Conservation (phyloP, 164 flowering plant species). For the Macadamia integrifolia region DNA sequence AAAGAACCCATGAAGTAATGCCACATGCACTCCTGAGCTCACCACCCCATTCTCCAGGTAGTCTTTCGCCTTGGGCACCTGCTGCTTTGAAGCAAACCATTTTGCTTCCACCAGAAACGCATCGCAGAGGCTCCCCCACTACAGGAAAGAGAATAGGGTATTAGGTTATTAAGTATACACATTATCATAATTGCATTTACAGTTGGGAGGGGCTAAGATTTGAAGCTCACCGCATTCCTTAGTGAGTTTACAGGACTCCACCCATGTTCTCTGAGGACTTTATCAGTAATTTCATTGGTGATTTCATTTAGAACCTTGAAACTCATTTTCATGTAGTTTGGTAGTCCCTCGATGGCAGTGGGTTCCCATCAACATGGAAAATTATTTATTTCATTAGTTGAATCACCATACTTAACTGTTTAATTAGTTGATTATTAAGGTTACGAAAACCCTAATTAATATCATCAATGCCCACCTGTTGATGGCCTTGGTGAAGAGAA, state of each 20-base stretch:
- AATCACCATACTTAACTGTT: too few species aligned
- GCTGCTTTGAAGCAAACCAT: conserved; percentile 34
- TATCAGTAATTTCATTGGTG: conserved; percentile 23
- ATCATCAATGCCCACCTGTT: conserved; percentile 3
- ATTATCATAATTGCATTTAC: too few species aligned
- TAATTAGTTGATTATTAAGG: too few species aligned
- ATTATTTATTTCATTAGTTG: neutral
- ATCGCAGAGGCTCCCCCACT: conserved; percentile 46
- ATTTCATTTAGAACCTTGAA: conserved; percentile 23
- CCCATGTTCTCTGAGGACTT: conserved; percentile 7
- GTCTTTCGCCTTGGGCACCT: conserved; percentile 31
- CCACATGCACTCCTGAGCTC: conserved; percentile 44
- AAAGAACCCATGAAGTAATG: conserved; percentile 37
- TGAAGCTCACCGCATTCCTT: conserved; percentile 23
- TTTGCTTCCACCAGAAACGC: conserved; percentile 52
- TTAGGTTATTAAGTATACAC: conserved; percentile 10
- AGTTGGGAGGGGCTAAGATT: too few species aligned
- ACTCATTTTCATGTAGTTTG: conserved; percentile 32
- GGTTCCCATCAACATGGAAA: conserved; percentile 33
- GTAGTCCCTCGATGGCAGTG: conserved; percentile 18
- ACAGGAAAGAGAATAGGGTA: conserved; percentile 36
- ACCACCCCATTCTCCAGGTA: conserved; percentile 29
- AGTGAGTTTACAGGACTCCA: conserved; percentile 35
- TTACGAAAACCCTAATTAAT: too few species aligned
- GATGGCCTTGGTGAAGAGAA: conserved; percentile 15